Base-by-base conservation (phyloP, 768 basidiomycete species). In the Calocera viscosa region DNA sequence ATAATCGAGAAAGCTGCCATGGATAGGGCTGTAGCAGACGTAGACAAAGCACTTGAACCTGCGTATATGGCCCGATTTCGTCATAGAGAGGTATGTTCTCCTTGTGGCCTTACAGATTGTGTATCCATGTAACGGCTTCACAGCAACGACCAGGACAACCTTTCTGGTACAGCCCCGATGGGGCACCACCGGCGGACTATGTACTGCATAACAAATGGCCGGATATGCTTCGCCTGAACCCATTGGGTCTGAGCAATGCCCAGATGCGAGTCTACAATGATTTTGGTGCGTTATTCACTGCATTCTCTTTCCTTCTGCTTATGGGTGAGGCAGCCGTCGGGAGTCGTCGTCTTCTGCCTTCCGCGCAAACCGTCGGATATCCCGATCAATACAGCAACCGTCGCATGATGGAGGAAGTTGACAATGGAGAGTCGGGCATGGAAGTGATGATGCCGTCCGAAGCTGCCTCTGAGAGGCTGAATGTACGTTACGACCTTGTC, bases 1-100 rank as follows among this genome's bases (percentile, higher is more conserved):
- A 91, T 93, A 10, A 94, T 99, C 69, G 94, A 97, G 77, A 94
- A 92, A 72, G 94, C 94, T 3, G 96, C 96, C 0, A 96, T 96
- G 90, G 94, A 98, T 72, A 86, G 92, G 67, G 94, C 94, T 7
- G 84, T 92, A 64, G 83, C 85, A 2, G 96, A 98, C 72, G 90
- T 96, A 7, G 96, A 99, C 74, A 93, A 95, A 69, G 87, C 85
- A 26, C 91, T 99, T 68, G 81, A 84, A 1, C 69, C 83, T 28
- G 89, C 93, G 11, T 96, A 94, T 72, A 89, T 93, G 35, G 81
- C 82, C 53, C 83, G 96, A 65, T 84, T 90, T 67, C 86, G 89
- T 60, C 93, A 98, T 74, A 84, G 92, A 66, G 93, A 95, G 81
- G 87, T 89, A 67, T 43, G 66, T 35, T 26, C 64, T 39, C 35